Evolutionary conservation across 148 eudicot species (phyloP), one percentile per base, ranked within the genome.

Genomic region (Pouteria glomerata): DNA sequence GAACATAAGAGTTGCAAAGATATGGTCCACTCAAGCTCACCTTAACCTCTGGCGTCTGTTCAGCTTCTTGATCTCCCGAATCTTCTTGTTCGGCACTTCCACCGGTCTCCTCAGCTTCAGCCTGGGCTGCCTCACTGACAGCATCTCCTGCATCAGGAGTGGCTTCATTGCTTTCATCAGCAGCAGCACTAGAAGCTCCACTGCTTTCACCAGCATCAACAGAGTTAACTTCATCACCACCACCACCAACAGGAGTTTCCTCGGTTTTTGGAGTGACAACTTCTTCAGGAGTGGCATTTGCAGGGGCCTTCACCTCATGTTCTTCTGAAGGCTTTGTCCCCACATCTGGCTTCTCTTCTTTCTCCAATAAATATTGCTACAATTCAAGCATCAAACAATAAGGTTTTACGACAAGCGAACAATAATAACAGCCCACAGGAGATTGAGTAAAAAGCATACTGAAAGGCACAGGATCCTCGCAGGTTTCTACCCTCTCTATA

Each of bases 21-120:
- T 6, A 75, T 41, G 47, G n/a, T 21, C 51, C n/a, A 59, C 8
- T 14, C 50, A 75, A 53, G 45, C 71, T 16, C 62, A 92, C 97
- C 96, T 89, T 92, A 34, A 92, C 71, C 77, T 86, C 90, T 58
- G 89, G 87, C 35, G 85, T 34, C 75, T 86, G 86, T 37, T 87
- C 97, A 76, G 72, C 81, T 42, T 86, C 89, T 64, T 81, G 81
- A 65, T 74, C 75, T 6, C 47, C 86, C n/a, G 81, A 42, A 50
- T 19, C 74, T 77, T 82, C 90, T 50, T 71, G 56, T 76, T 89
- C 92, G 60, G 82, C 77, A 76, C 82, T 72, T 69, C 69, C 85
- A 47, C 53, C 78, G 76, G 75, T 79, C 72, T 83, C 91, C 70
- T 82, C 87, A 57, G 70, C 74, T 27, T 81, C 77, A 44, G 84